Evolutionary conservation across 2,329 filamentous ascomycete genomes (phyloP), one percentile per base, ranked within the genome.

Genomic region (Ophiostoma himal-ulmi): DNA sequence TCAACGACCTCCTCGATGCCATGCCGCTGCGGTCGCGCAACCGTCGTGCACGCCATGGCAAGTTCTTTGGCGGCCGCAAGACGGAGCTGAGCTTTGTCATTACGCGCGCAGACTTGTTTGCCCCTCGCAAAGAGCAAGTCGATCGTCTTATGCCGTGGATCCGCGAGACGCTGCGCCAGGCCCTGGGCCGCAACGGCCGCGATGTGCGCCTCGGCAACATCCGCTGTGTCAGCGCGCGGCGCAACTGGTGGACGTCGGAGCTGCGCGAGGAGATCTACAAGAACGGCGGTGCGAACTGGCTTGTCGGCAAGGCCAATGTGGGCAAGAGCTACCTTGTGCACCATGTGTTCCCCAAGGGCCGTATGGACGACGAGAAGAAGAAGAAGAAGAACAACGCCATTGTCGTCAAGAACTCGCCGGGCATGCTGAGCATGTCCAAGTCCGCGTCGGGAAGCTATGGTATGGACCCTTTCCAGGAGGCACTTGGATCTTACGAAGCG

Each of bases 251-350:
- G 92, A 97, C 94, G 0, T 91, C 86, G 74, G 83, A 91, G 68
- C 81, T 99, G 70, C 97, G 92, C 78, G 89, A 97, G 75, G 90
- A 94, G 67, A 93, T 99, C 66, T 94, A 89, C 85, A 81, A 88
- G 62, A 87, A 92, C 67, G 93, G 93, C 4, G 94, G 94, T 5
- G 95, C 89, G 20, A 90, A 91, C 20, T 99, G 95, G 94, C 89
- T 99, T 83, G 91, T 99, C 2, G 95, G 95, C n/a, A 98, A 97
- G 79, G 93, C 93, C 73, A 99, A 99, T 77, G 96, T 98, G 2
- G 96, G 95, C 34, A 99, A 99, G 80, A 98, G 94, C 75, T 90
- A 91, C 76, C 85, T 99, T 1, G 96, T 98, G 72, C 89, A 95
- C 75, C 86, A 89, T 5, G 88, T 97, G 8, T 97, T 94, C 76